phyloP scores from a whole-genome alignment of 1,284 basidiomycete species.

The Naganishia cerealis region DNA sequence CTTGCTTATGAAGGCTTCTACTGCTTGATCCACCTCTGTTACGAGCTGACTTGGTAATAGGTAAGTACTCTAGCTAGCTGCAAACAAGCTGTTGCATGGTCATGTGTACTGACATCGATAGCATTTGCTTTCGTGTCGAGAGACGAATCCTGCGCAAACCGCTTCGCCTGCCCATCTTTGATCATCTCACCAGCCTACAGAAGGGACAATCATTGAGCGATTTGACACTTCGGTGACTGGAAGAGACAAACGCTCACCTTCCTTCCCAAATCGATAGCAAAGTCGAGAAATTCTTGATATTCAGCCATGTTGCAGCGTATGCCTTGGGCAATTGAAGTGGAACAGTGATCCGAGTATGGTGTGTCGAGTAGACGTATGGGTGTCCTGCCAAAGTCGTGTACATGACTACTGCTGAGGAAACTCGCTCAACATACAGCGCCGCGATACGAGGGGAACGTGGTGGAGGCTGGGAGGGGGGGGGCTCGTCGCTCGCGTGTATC shows the following conservation, averaged over 20 bases:
- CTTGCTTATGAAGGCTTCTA: slow-evolving; percentile 79
- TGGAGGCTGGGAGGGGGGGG: too few species aligned
- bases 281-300: slow-evolving; percentile 29
- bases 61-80: background rate
- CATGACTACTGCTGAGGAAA: too few species aligned
- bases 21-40: slow-evolving; percentile 88
- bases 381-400: too few species aligned
- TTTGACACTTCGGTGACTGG: background rate
- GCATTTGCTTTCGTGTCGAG: slow-evolving; percentile 26
- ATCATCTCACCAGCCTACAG: slow-evolving; percentile 32
- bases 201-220: background rate
- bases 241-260: slow-evolving; percentile 13
- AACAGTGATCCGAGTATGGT: background rate
- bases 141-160: slow-evolving; percentile 13
- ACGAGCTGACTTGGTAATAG: slow-evolving; percentile 61
- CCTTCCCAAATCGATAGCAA: slow-evolving; percentile 32
- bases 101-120: slow-evolving; percentile 21
- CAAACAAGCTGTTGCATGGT: background rate
- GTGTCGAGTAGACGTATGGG: too few species aligned
- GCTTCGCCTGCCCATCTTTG: slow-evolving; percentile 31
- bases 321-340: background rate
- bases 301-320: slow-evolving; percentile 17
- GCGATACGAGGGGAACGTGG: too few species aligned
- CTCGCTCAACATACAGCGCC: too few species aligned
- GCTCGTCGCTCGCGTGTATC: too few species aligned